Base-by-base conservation (phyloP, 2,329 filamentous ascomycete species). In the Aspergillaceae sp. region DNA sequence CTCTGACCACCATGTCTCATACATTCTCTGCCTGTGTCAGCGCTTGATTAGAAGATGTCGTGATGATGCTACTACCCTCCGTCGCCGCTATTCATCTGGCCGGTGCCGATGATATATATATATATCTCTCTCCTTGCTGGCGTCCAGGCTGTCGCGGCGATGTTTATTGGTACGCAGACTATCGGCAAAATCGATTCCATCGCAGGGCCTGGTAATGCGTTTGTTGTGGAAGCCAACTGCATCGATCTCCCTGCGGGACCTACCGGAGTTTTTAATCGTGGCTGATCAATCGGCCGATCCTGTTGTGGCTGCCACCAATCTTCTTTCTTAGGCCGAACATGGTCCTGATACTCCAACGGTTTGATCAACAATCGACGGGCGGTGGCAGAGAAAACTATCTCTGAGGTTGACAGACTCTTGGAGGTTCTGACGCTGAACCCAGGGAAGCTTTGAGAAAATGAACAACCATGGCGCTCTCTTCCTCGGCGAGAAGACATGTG, bases 221-320 rank as follows among this genome's bases (percentile, higher is more conserved):
- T 76, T 53, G 75, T 79, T 0, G 74, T 75, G 3, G 76, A 76
- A 53, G 75, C 70, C 0, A 79, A 78, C 55, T 75, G 76, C 4
- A 79, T 78, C 46, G 75, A 78, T 52, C 62, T 78, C 1, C 67
- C 74, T 26, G 75, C 75, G 0, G 75, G 76, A 0, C 75, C 76
- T 7, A 77, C n/a, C 74, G 0, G 76, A 79, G 55, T 61, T 77
- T 19, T 61, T 77, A 7, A 67, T 77, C 29, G 70, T 77, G 0
- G 72, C 73, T 2, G 74, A 77, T 46, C 66, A 70, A 36, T 46
- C 59, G 1, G 73, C 74, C 0, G 70, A 75, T 55, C 68, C 72
- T 0, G 70, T 70, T 45, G 70, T 63, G 1, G 55, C 70, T 1
- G 74, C 74, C 1, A 71, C 66, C 0, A 73, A 76, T 48, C 54